These are phyloP conservation scores for Dorcoceras hygrometricum DNA, from an alignment of 257 asterid species.

Conservation along the genomic window DNA sequence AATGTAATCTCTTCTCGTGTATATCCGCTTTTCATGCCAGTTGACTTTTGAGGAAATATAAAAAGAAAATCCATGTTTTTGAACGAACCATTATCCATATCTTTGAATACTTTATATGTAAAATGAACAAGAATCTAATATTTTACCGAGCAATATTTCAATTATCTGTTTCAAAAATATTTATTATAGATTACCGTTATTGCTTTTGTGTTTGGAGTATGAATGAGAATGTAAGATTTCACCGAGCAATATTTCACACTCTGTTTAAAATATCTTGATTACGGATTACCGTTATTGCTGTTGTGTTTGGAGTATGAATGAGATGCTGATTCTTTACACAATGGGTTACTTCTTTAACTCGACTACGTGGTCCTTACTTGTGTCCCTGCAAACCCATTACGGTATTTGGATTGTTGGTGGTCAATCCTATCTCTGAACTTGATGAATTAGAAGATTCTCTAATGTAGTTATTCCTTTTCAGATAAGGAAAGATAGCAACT, in stretches of 20 bases:
- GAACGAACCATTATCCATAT: neutral
- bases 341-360: neutral
- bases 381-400: neutral
- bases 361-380: neutral
- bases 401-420: constrained; percentile 11
- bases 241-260: too few species aligned
- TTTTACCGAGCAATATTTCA: too few species aligned
- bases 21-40: neutral
- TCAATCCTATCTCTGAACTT: neutral
- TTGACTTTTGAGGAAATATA: neutral
- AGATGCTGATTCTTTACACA: neutral
- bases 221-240: too few species aligned
- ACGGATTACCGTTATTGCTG: too few species aligned
- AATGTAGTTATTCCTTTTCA: neutral
- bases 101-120: neutral
- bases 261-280: too few species aligned
- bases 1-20: neutral
- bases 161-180: too few species aligned
- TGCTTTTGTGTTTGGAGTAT: too few species aligned
- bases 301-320: neutral
- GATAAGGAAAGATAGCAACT: neutral
- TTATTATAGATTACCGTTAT: too few species aligned
- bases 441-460: constrained; percentile 1
- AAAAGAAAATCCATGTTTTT: too few species aligned
- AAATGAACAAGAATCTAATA: neutral